Evolutionary conservation across 2,329 filamentous ascomycete species (phyloP), one percentile per base, ranked within the genome.

Genomic region (Parafenestella ontariensis): DNA sequence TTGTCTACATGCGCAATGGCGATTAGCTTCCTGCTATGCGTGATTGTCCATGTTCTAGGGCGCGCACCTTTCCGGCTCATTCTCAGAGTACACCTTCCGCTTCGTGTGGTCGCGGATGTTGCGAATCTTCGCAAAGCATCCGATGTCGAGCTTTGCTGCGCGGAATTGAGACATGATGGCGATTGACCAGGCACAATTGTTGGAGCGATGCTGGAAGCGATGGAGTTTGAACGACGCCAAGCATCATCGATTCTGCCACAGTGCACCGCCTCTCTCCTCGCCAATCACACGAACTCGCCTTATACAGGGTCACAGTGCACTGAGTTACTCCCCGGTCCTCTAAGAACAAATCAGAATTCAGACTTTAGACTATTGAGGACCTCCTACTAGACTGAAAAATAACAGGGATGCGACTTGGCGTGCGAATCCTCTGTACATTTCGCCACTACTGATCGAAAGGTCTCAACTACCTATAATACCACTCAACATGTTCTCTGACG

Each of bases 91-190:
- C 54, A 92, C 91, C 81, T 96, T 94, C 70, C 95, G 90, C 86
- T 98, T 99, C 50, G 92, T 93, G 81, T 98, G 92, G 78, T 99
- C 95, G 69, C 95, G 91, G 74, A 99, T 89, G 64, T 91, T 85
- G 65, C 89, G 89, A 75, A 89, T 86, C 73, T 97, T 97, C 79
- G 96, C 78, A 73, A 90, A 96, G 75, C 91, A 91, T 75, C 90
- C 88, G 65, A 98, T 81, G 68, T 98, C 92, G 66, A 97, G 87
- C 82, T 88, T 93, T 79, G 96, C 96, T 28, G 92, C 84, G 68
- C 92, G 85, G 79, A 96, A 97, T 81, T 93, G 90, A 43, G 91
- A 73, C 74, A 76, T 76, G 66, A 54, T 68, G 73, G 61, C 68
- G 61, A 51, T 46, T 34, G 59, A 39, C 28, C 36, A 34, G 36